Evolutionary conservation across 73 alveolate genomes (phyloP).

Genomic region (Paramecium octaurelia): DNA sequence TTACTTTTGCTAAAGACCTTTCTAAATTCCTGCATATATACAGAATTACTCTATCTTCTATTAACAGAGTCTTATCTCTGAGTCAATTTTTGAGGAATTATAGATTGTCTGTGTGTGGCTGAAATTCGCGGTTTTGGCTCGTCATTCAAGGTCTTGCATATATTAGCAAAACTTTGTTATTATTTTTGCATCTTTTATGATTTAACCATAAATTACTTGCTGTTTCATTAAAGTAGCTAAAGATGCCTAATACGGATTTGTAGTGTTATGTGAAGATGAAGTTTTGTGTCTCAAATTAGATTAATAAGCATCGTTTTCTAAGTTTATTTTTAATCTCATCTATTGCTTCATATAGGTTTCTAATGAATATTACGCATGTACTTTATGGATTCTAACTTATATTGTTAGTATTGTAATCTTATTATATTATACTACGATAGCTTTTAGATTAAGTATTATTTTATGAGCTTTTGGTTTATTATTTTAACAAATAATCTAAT

Average conservation of each 20-base stretch:
- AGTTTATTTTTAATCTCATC: neutral
- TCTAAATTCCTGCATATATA: conserved; percentile 41
- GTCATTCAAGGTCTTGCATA: conserved; percentile 23
- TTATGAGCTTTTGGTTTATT: neutral
- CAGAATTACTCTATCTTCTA: conserved; percentile 5
- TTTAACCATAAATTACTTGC: neutral
- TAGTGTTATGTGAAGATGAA: conserved; percentile 33
- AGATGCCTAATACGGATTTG: conserved; percentile 1
- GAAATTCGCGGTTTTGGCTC: neutral
- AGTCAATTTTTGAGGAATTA: neutral
- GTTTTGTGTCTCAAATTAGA: conserved; percentile 17
- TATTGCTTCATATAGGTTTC: conserved; percentile 1
- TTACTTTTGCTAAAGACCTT: neutral
- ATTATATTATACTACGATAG: neutral
- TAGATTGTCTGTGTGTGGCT: conserved; percentile 2
- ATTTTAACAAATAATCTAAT: neutral
- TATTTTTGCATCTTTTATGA: neutral
- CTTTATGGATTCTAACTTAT: neutral
- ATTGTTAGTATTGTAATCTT: neutral
- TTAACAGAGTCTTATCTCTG: conserved; percentile 5
- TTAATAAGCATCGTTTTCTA: conserved; percentile 12
- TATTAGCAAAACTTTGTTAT: neutral
- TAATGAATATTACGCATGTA: neutral
- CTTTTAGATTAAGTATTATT: neutral
- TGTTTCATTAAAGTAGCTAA: neutral